phyloP scores from a whole-genome alignment of 345 rosid species.

The Raphanus raphanistrum region DNA sequence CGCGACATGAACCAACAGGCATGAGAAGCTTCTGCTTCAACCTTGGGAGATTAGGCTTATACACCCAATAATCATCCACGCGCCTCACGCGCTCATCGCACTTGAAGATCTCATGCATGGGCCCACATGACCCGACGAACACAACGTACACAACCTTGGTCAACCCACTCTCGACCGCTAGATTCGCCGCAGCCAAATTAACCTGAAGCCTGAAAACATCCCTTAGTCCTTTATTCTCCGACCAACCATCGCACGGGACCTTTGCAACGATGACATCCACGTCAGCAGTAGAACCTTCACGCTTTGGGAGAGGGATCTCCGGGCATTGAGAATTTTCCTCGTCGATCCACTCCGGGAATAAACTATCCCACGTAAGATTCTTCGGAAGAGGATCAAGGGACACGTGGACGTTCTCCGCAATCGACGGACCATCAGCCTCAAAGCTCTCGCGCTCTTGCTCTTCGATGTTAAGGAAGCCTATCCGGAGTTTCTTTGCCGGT shows the following conservation, averaged over 20 bases:
- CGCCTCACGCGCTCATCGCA: conserved; percentile 66
- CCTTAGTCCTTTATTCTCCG: conserved; percentile 48
- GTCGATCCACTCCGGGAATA: conserved; percentile 77
- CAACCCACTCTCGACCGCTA: conserved; percentile 54
- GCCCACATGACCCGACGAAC: conserved; percentile 67
- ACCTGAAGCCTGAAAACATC: conserved; percentile 75
- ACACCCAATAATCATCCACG: conserved; percentile 64
- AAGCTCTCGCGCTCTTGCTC: conserved; percentile 10
- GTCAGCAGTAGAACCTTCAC: conserved; percentile 43
- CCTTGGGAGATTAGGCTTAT: conserved; percentile 55
- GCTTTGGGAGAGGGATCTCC: conserved; percentile 62
- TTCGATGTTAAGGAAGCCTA: conserved; percentile 59
- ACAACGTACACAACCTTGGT: conserved; percentile 42
- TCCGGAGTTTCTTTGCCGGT: conserved; percentile 38
- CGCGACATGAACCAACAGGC: conserved; percentile 88
- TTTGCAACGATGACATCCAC: conserved; percentile 66
- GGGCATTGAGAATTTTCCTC: conserved; percentile 63
- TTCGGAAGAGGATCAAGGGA: conserved; percentile 41
- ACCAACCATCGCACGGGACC: conserved; percentile 56
- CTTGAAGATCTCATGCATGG: conserved; percentile 79
- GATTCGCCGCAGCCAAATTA: conserved; percentile 72
- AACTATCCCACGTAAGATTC: conserved; percentile 51
- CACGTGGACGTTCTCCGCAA: conserved; percentile 37
- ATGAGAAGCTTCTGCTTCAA: conserved; percentile 62
- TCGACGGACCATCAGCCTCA: conserved; percentile 27